These are phyloP conservation scores for Wickerhamomyces sp. DNA, from an alignment of 1,139 yeast species.

Conservation along the genomic window DNA sequence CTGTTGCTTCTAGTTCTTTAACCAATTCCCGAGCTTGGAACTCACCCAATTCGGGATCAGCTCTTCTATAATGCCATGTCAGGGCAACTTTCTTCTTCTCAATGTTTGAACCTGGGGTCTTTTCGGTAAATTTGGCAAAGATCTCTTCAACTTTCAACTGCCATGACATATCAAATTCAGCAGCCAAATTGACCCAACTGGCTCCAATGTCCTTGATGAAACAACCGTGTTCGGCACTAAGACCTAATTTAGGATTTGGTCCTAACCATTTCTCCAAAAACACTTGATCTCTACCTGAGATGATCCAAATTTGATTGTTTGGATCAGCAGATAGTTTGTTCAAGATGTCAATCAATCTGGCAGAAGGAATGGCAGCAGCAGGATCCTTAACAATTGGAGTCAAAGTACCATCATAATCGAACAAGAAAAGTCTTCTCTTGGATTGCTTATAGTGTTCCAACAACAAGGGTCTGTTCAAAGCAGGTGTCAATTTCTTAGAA, in stretches of 20 bases:
- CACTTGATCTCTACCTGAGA: slow-evolving; percentile 90
- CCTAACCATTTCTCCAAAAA: slow-evolving; percentile 92
- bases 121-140: slow-evolving; percentile 69
- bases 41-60: slow-evolving; percentile 88
- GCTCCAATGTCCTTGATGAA: slow-evolving; percentile 70
- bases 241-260: slow-evolving; percentile 52
- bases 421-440: slow-evolving; percentile 68
- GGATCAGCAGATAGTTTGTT: slow-evolving; percentile 67
- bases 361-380: slow-evolving; percentile 95
- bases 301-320: slow-evolving; percentile 86
- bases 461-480: slow-evolving; percentile 68
- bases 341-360: slow-evolving; percentile 57
- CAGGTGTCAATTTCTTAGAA: slow-evolving; percentile 67
- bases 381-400: slow-evolving; percentile 96
- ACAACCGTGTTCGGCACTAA: slow-evolving; percentile 97
- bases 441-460: slow-evolving; percentile 58
- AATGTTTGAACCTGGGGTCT: slow-evolving; percentile 84
- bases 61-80: slow-evolving; percentile 96
- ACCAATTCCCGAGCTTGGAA: slow-evolving; percentile 78
- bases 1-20: slow-evolving; percentile 53
- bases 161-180: slow-evolving; percentile 89
- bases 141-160: slow-evolving; percentile 72
- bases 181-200: slow-evolving; percentile 81
- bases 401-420: slow-evolving; percentile 96
- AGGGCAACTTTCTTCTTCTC: slow-evolving; percentile 91